A percentile compares a stretch with the other conserved stretches of the same genome.
These are phyloP conservation scores for Candida pseudoviswanathii DNA, from an alignment of 1,139 yeast genomes.

Conservation along the genomic window DNA sequence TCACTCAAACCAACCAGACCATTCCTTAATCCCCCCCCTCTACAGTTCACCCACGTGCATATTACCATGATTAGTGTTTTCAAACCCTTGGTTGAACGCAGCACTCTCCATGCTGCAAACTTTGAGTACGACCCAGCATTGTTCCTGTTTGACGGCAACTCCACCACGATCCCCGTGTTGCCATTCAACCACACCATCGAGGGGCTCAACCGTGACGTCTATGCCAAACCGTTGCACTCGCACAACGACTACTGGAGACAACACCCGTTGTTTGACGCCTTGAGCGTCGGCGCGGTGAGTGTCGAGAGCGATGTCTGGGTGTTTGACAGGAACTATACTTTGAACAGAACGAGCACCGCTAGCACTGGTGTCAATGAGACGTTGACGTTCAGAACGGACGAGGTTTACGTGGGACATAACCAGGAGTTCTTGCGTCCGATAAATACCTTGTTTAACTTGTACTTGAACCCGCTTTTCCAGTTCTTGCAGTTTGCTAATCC, in stretches of 20 bases:
- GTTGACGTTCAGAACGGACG: slow-evolving; percentile 29
- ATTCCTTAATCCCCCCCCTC: neutral
- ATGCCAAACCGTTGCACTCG: slow-evolving; percentile 59
- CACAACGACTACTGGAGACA: slow-evolving; percentile 79
- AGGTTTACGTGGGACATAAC: slow-evolving; percentile 71
- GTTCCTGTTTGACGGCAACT: slow-evolving; percentile 13
- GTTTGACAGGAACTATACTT: slow-evolving; percentile 31
- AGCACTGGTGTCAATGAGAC: slow-evolving; percentile 22
- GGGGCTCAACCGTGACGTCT: slow-evolving; percentile 50
- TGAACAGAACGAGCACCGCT: slow-evolving; percentile 26
- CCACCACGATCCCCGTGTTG: slow-evolving; percentile 13
- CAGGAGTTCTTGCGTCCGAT: slow-evolving; percentile 43
- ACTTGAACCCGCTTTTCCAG: slow-evolving; percentile 53
- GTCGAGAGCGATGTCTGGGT: slow-evolving; percentile 77
- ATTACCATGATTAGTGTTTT: slow-evolving; percentile 16
- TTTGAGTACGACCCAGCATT: slow-evolving; percentile 1
- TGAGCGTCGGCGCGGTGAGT: slow-evolving; percentile 58
- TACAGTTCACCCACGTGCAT: neutral
- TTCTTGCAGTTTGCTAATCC: slow-evolving; percentile 53
- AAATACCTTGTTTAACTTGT: slow-evolving; percentile 51
- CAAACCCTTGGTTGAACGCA: slow-evolving; percentile 9
- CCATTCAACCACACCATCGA: slow-evolving; percentile 26
- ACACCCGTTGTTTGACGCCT: slow-evolving; percentile 63
- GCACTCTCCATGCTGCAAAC: slow-evolving; percentile 5
- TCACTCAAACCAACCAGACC: too few relatives aligned